Percentiles rank a stretch among this genome's conserved stretches.
phyloP scores from a whole-genome alignment of 2,329 filamentous ascomycete species.

The Rachicladosporium sp. region DNA sequence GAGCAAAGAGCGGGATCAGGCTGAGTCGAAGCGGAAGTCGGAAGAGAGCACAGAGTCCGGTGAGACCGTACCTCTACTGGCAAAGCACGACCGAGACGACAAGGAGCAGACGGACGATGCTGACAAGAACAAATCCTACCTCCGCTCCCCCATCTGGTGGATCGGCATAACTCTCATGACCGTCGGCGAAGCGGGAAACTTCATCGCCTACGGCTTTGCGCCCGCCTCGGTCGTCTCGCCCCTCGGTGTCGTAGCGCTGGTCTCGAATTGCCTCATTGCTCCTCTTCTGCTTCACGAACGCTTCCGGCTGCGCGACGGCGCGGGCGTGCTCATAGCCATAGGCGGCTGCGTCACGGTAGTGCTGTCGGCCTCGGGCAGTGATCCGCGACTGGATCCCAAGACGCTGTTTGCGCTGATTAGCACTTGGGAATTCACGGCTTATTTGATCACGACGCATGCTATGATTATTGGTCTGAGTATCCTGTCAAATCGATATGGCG shows the following conservation, averaged over 20 bases:
- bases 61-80: no score
- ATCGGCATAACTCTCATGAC: conserved; percentile 83
- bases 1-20: conserved; percentile 52
- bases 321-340: conserved; percentile 79
- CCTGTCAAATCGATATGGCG: conserved; percentile 69
- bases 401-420: conserved; percentile 86
- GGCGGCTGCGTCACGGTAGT: conserved; percentile 85
- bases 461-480: conserved; percentile 71
- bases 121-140: conserved; percentile 55
- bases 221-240: conserved; percentile 96
- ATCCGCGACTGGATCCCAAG: conserved; percentile 80
- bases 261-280: conserved; percentile 94
- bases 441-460: conserved; percentile 61
- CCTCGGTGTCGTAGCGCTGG: conserved; percentile 86
- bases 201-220: conserved; percentile 92
- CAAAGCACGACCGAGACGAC: no score
- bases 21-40: conserved; percentile 18
- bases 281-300: conserved; percentile 85
- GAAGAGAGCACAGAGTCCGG: conserved; percentile 8
- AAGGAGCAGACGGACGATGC: conserved; percentile 27
- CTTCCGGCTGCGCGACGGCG: conserved; percentile 73
- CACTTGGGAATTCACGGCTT: conserved; percentile 79
- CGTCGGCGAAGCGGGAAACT: conserved; percentile 88
- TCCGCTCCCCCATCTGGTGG: conserved; percentile 95
- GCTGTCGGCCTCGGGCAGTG: conserved; percentile 75